Conservation (phyloP, 768 basidiomycete genomes). For the Phlebiopsis gigantea region DNA sequence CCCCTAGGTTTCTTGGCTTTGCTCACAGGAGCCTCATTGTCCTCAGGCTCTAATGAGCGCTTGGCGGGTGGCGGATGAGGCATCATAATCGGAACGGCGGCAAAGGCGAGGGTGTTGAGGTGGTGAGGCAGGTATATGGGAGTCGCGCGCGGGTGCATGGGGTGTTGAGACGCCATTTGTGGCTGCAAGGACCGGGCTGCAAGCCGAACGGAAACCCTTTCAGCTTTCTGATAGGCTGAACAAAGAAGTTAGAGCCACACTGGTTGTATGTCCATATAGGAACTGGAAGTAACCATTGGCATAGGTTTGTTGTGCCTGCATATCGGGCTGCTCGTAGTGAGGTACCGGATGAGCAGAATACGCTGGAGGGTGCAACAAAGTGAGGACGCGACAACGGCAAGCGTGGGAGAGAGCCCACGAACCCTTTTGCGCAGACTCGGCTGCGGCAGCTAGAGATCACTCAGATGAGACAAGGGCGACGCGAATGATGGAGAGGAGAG, state of each 20-base stretch:
- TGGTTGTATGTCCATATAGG: slow-evolving; percentile 12
- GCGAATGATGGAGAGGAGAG: not conserved
- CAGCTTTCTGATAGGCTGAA: slow-evolving; percentile 46
- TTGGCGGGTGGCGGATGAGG: slow-evolving; percentile 21
- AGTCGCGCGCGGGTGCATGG: slow-evolving; percentile 21
- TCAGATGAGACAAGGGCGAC: not conserved
- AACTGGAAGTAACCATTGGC: slow-evolving; percentile 17
- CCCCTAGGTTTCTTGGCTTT: slow-evolving; percentile 45
- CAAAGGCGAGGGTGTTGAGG: slow-evolving; percentile 3
- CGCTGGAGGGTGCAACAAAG: not conserved
- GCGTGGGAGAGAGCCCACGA: not conserved
- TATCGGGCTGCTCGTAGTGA: slow-evolving; percentile 17
- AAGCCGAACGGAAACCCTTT: slow-evolving; percentile 55
- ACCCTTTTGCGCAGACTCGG: not conserved
- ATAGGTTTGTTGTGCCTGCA: slow-evolving; percentile 12
- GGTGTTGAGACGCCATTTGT: slow-evolving; percentile 27
- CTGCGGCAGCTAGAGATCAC: not conserved
- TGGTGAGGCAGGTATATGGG: slow-evolving; percentile 11
- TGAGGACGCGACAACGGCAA: not conserved
- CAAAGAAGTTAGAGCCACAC: slow-evolving; percentile 19
- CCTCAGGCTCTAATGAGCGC: slow-evolving; percentile 32
- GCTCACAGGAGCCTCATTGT: slow-evolving; percentile 31
- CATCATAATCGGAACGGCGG: slow-evolving; percentile 12
- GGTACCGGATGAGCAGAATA: slow-evolving; percentile 2
- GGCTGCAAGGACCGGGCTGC: slow-evolving; percentile 43